phyloP scores from a whole-genome alignment of 768 basidiomycete genomes.

The Naganishia vishniacii region DNA sequence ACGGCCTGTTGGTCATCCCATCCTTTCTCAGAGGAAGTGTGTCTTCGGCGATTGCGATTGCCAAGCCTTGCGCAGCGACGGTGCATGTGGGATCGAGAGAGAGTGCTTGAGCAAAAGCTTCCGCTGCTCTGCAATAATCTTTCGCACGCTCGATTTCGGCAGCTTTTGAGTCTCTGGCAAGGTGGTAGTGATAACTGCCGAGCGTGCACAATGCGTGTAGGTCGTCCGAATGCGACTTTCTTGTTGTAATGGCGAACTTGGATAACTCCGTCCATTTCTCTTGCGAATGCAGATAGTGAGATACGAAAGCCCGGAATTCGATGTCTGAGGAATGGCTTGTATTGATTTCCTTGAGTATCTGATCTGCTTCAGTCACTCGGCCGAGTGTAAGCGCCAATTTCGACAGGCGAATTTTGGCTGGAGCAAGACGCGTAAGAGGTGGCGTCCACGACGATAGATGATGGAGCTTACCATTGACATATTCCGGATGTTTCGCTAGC shows the following conservation, averaged over 20 bases:
- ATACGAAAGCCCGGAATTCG: slow-evolving; percentile 83
- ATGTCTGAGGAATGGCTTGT: slow-evolving; percentile 51
- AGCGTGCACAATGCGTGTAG: slow-evolving; percentile 84
- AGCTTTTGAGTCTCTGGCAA: slow-evolving; percentile 72
- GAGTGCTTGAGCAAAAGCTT: slow-evolving; percentile 88
- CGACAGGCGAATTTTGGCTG: slow-evolving; percentile 89
- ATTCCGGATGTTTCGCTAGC: slow-evolving; percentile 85
- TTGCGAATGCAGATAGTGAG: slow-evolving; percentile 75
- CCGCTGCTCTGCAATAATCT: slow-evolving; percentile 73
- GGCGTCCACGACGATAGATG: neutral
- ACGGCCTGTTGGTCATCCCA: slow-evolving; percentile 50
- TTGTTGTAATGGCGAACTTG: slow-evolving; percentile 17
- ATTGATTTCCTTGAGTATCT: slow-evolving; percentile 79
- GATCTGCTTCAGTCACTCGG: slow-evolving; percentile 74
- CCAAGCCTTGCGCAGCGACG: slow-evolving; percentile 89
- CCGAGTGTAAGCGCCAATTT: slow-evolving; percentile 67
- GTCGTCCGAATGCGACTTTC: slow-evolving; percentile 54
- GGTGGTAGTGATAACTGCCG: slow-evolving; percentile 77
- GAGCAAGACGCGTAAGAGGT: slow-evolving; percentile 3
- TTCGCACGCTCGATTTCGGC: slow-evolving; percentile 64
- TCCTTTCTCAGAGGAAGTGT: slow-evolving; percentile 66
- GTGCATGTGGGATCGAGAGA: slow-evolving; percentile 77
- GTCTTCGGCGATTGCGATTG: slow-evolving; percentile 89
- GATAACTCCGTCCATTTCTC: slow-evolving; percentile 37
- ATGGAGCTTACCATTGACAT: slow-evolving; percentile 73